A percentile compares a stretch with the other conserved stretches of the same genome.
phyloP scores from a whole-genome alignment of 1,284 basidiomycete species.

The Erythrobasidium hasegawianum region DNA sequence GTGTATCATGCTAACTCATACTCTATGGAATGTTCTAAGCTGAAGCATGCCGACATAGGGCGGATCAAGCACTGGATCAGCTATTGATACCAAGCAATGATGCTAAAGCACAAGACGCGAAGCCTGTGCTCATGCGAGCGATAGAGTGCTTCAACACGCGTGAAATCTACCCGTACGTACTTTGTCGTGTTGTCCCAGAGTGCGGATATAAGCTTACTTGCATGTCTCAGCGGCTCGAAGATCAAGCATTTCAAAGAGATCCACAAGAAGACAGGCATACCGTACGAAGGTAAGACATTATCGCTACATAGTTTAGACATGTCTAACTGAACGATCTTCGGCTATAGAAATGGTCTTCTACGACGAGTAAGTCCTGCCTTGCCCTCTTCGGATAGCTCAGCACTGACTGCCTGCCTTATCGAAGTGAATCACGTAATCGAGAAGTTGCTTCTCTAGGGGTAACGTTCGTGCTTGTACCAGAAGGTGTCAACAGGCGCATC shows the following conservation, averaged over 20 bases:
- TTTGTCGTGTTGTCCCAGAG: neutral
- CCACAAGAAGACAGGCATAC: conserved; percentile 71
- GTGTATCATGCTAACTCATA: conserved; percentile 46
- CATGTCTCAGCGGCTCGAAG: conserved; percentile 62
- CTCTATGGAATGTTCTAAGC: too few relatives aligned
- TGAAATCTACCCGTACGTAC: conserved; percentile 74
- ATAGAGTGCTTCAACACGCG: conserved; percentile 69
- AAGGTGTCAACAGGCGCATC: conserved; percentile 56
- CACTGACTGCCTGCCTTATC: neutral
- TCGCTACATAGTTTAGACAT: conserved; percentile 60
- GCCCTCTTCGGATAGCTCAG: neutral
- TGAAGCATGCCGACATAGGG: too few relatives aligned
- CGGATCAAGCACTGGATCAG: conserved; percentile 66
- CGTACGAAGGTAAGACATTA: conserved; percentile 59
- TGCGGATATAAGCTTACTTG: conserved; percentile 4
- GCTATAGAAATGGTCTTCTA: conserved; percentile 33
- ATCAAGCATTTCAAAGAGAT: conserved; percentile 71
- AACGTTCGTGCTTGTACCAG: conserved; percentile 40
- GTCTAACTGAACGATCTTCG: neutral
- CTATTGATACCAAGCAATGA: conserved; percentile 58
- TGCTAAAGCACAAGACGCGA: conserved; percentile 42
- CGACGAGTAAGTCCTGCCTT: conserved; percentile 26
- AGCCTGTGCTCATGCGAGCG: conserved; percentile 55
- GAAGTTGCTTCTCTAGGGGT: conserved; percentile 44
- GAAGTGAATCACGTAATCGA: conserved; percentile 37